A percentile compares a stretch with the other conserved stretches of the same genome.
Evolutionary conservation across 306 rosid genomes (phyloP).

Genomic region (Lupinus albus): DNA sequence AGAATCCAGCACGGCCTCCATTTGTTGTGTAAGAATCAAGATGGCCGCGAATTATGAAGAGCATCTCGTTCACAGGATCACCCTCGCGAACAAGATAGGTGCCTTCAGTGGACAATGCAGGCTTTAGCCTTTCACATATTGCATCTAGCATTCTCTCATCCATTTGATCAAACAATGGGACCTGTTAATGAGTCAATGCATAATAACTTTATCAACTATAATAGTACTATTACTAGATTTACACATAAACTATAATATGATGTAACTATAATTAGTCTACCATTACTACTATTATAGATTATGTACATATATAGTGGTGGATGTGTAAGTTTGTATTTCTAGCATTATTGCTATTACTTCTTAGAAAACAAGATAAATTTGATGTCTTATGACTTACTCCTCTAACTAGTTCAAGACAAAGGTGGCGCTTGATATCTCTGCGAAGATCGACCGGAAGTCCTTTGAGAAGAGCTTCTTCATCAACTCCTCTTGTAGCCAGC

Average conservation of each 20-base stretch:
- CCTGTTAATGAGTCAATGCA: constrained; percentile 45
- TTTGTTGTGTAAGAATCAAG: constrained; percentile 94
- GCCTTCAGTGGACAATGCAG: constrained; percentile 79
- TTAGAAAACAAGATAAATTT: constrained; percentile 3
- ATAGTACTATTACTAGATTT: not conserved
- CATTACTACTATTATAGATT: no score
- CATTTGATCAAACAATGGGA: constrained; percentile 90
- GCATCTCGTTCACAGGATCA: constrained; percentile 91
- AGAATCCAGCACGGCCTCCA: constrained; percentile 91
- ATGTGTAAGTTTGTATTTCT: no score
- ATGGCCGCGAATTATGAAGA: constrained; percentile 84
- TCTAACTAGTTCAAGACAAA: constrained; percentile 90
- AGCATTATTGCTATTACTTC: no score
- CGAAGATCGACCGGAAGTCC: constrained; percentile 83
- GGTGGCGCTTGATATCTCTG: constrained; percentile 92
- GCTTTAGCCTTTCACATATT: constrained; percentile 88
- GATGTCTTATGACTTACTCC: constrained; percentile 55
- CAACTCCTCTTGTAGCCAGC: constrained; percentile 92
- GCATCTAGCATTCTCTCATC: constrained; percentile 95
- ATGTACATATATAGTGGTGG: not conserved
- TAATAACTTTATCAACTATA: not conserved
- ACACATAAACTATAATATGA: not conserved
- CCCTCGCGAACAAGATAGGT: constrained; percentile 81
- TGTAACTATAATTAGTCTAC: not conserved
- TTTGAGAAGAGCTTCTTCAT: constrained; percentile 80